A percentile compares a stretch with the other conserved stretches of the same genome.
These are phyloP conservation scores for Hyaloperonospora brassicae DNA, from an alignment of 352 stramenopile species.

Conservation along the genomic window DNA sequence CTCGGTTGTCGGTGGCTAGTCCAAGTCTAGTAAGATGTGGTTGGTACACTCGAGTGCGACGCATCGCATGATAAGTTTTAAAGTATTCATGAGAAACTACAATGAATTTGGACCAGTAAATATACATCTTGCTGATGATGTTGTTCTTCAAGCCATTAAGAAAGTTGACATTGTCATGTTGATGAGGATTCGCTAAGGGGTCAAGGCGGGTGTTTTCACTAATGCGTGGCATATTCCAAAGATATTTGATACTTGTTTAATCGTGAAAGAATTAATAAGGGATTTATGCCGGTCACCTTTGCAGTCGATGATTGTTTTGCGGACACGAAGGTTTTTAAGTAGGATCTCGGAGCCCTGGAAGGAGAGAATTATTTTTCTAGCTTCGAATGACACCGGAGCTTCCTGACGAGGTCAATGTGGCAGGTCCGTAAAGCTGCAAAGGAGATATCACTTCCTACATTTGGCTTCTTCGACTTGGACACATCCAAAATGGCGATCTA, in stretches of 20 bases:
- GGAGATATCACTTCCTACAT: not conserved
- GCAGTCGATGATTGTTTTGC: not conserved
- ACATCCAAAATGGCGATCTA: not conserved
- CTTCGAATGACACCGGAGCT: not conserved
- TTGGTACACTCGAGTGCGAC: conserved; percentile 3
- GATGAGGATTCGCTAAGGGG: too few species aligned
- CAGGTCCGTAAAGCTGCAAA: too few species aligned
- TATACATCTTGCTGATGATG: not conserved
- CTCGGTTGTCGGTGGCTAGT: not conserved
- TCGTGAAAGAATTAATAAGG: not conserved
- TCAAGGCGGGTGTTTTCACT: not conserved
- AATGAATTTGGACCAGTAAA: too few species aligned
- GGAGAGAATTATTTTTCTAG: not conserved
- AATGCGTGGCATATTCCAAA: conserved; percentile 2
- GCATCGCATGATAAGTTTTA: too few species aligned
- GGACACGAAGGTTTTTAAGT: not conserved
- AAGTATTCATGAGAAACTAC: too few species aligned
- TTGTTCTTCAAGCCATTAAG: not conserved
- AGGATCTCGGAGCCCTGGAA: not conserved
- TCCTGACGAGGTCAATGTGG: too few species aligned
- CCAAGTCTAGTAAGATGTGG: conserved; percentile 1
- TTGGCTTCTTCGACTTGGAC: not conserved
- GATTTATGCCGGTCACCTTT: not conserved
- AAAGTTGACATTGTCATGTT: not conserved
- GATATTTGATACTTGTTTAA: not conserved